A percentile compares a stretch with the other conserved stretches of the same genome.
These are phyloP conservation scores for Aspergillus sergii DNA, from an alignment of 2,329 filamentous ascomycete species.

Conservation along the genomic window DNA sequence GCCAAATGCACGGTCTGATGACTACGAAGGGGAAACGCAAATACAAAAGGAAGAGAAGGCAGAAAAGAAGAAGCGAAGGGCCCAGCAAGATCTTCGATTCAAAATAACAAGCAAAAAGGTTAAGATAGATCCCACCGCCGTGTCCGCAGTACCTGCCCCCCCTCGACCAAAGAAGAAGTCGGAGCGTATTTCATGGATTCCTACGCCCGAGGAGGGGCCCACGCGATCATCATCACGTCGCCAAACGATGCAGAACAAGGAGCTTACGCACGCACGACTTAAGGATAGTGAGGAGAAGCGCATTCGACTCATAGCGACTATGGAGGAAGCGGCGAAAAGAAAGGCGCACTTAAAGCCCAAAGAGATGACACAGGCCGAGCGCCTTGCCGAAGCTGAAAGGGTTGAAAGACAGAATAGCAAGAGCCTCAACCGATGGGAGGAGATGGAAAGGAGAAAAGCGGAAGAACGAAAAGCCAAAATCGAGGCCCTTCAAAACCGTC, in stretches of 20 bases:
- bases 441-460: conserved; percentile 84
- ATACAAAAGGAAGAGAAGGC: conserved; percentile 75
- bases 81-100: conserved; percentile 69
- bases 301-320: conserved; percentile 54
- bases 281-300: conserved; percentile 54
- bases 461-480: conserved; percentile 81
- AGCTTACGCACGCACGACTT: conserved; percentile 52
- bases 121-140: conserved; percentile 64
- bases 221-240: conserved; percentile 63
- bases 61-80: conserved; percentile 79
- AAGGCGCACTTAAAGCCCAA: conserved; percentile 76
- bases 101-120: conserved; percentile 68
- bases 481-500: conserved; percentile 83
- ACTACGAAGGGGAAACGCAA: conserved; percentile 85
- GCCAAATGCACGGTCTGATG: conserved; percentile 59
- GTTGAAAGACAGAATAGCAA: conserved; percentile 86
- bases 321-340: conserved; percentile 62
- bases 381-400: conserved; percentile 76
- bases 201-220: conserved; percentile 63
- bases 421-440: conserved; percentile 91
- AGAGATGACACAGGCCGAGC: conserved; percentile 82
- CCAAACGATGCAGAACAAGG: conserved; percentile 68
- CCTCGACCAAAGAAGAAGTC: conserved; percentile 67
- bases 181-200: conserved; percentile 71
- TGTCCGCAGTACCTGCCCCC: conserved; percentile 36